phyloP scores from a whole-genome alignment of 192 early-diverging fungal genomes.

The Backusella australiensis region DNA sequence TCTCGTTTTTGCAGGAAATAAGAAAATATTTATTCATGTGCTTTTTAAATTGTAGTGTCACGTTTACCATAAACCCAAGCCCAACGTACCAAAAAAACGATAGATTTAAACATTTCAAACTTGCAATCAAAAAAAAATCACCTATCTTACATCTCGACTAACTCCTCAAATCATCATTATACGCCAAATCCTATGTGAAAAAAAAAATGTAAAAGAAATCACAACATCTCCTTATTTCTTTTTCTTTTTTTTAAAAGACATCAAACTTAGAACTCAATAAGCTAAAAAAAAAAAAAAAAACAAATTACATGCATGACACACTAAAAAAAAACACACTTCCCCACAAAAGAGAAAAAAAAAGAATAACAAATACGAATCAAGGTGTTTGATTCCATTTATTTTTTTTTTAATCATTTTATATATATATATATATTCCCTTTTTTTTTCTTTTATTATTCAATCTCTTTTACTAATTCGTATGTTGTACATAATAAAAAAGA shows the following conservation, averaged over 20 bases:
- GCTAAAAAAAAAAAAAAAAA: too few relatives aligned
- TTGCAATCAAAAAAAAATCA: not conserved
- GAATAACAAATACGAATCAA: too few relatives aligned
- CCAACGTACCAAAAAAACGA: conserved; percentile 17
- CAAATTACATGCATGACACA: too few relatives aligned
- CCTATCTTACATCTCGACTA: not conserved
- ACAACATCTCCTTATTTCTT: too few relatives aligned
- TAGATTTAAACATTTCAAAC: not conserved
- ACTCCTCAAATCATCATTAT: not conserved
- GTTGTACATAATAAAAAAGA: not conserved
- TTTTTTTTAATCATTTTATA: not conserved
- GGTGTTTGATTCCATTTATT: not conserved
- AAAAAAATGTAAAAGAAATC: not conserved
- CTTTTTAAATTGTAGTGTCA: conserved; percentile 48
- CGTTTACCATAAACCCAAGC: conserved; percentile 74
- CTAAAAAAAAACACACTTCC: too few relatives aligned
- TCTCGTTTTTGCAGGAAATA: not conserved
- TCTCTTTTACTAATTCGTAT: not conserved
- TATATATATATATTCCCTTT: not conserved
- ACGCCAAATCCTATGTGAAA: not conserved
- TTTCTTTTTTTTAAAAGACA: too few relatives aligned
- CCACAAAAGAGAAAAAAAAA: too few relatives aligned
- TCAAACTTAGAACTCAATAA: too few relatives aligned
- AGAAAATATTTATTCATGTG: not conserved
- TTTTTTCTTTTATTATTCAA: not conserved